Conservation (phyloP, 108 stramenopile genomes). For the Conticribra guillardii region DNA sequence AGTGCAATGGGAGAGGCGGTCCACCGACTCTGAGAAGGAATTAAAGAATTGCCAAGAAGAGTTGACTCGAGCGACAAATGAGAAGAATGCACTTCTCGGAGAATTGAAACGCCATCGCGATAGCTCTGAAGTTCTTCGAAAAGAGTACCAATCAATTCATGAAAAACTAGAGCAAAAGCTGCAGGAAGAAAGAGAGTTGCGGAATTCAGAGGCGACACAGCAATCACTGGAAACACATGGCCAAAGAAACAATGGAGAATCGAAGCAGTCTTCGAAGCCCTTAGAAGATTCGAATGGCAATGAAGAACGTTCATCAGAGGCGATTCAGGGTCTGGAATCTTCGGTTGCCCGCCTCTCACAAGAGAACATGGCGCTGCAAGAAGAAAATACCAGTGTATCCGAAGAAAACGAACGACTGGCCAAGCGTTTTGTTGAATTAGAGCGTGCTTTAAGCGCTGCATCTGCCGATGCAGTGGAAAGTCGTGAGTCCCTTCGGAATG, state of each 20-base stretch:
- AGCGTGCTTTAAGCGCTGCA: slow-evolving; percentile 21
- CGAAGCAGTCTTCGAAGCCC: no score
- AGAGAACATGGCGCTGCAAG: slow-evolving; percentile 22
- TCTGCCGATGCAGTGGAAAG: slow-evolving; percentile 3
- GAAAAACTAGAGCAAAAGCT: slow-evolving; percentile 4
- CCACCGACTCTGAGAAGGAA: background rate
- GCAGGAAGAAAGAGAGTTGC: slow-evolving; percentile 3
- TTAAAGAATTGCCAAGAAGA: slow-evolving; percentile 2
- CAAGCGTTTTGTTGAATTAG: slow-evolving; percentile 30
- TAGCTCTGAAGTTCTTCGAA: background rate
- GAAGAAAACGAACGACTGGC: slow-evolving; percentile 37
- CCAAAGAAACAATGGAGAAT: background rate
- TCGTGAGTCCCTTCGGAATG: slow-evolving; percentile 8
- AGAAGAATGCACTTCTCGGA: slow-evolving; percentile 3
- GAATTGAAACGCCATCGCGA: slow-evolving; percentile 2
- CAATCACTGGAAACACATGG: background rate
- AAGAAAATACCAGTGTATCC: slow-evolving; percentile 25
- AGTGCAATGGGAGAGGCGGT: background rate
- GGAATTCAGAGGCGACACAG: background rate
- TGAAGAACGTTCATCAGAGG: no score
- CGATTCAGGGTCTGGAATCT: background rate
- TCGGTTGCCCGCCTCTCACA: slow-evolving; percentile 11
- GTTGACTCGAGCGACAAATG: slow-evolving; percentile 4
- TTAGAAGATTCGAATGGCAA: no score
- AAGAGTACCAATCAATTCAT: slow-evolving; percentile 4